Evolutionary conservation across 495 filamentous ascomycete genomes (phyloP).

Genomic region (Neurospora sp.): DNA sequence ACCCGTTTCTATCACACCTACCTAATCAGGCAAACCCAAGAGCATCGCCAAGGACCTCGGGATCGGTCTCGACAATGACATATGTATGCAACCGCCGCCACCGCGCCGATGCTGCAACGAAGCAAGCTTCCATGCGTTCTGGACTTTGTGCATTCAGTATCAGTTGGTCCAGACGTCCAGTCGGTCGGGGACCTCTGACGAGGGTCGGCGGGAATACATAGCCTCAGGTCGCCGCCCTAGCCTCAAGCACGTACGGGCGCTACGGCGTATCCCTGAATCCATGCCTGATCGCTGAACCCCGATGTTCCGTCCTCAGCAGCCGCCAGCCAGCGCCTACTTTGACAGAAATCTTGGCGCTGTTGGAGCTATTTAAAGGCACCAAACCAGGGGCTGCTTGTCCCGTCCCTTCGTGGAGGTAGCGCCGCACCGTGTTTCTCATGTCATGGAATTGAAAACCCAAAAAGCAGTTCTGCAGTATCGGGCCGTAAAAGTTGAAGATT

Average conservation of each 20-base stretch:
- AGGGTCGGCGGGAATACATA: not conserved
- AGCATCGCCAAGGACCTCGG: not conserved
- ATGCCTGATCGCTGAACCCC: not conserved
- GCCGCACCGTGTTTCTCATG: not conserved
- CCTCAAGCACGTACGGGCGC: not conserved
- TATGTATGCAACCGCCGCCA: not conserved
- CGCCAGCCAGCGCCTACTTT: not conserved
- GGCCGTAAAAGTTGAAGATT: not conserved
- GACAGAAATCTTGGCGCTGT: not conserved
- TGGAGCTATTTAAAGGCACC: not conserved
- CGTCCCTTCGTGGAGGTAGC: not conserved
- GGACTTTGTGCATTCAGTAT: not conserved
- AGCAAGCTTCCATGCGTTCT: not conserved
- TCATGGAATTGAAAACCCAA: not conserved
- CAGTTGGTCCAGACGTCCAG: not conserved
- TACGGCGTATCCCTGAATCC: not conserved
- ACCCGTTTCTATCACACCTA: not conserved
- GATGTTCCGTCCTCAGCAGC: not conserved
- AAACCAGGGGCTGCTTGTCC: not conserved
- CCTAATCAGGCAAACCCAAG: not conserved
- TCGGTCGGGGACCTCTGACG: not conserved
- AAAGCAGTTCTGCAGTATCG: not conserved
- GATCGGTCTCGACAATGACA: not conserved
- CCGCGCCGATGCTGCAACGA: not conserved
- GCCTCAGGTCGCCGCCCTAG: not conserved